Evolutionary conservation across 1,139 yeast species (phyloP), one percentile per base, ranked within the genome.

Genomic region (Taphrina flavorubra): DNA sequence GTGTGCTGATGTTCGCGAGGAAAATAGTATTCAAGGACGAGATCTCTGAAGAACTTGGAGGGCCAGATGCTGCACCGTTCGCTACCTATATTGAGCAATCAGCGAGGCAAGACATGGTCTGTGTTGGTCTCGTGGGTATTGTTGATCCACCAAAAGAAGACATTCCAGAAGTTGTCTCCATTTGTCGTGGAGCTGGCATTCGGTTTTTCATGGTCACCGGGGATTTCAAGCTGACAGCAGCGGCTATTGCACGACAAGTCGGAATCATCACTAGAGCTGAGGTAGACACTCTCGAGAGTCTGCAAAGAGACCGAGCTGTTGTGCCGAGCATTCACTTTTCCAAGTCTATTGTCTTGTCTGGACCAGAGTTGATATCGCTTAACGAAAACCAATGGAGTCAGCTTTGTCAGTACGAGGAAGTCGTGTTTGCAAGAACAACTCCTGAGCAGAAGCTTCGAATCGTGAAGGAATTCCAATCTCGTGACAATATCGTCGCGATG

Each of bases 401-500:
- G 73, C 78, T 70, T 11, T 71, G 74, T 65, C 69, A 75, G 7
- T 83, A 82, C 72, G 71, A 79, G 58, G 85, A 82, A 73, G 78
- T 83, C 67, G 85, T 84, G 1, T 84, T 84, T 73, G 81, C 86
- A 8, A 78, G 86, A 75, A 83, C 86, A 6, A 83, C 86, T 0
- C 87, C 87, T 1, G 85, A 83, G 72, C 86, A 84, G 71, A 84
- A 84, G 73, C 76, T 84, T 51, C 77, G 77, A 65, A 83, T 84
- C 68, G 84, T 84, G 46, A 80, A 82, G 71, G 82, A 82, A 72
- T 83, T 83, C 70, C 85, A 84, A 73, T 77, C 78, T 31, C 76
- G 83, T 66, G 85, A 83, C 74, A 80, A 84, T 68, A 87, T 87
- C 53, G 82, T 84, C 70, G 83, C 86, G 1, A 87, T 87, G 90